A percentile compares a stretch with the other conserved stretches of the same genome.
phyloP scores from a whole-genome alignment of 306 rosid species.

The Medicago truncatula region MtrunA17r5.0-ANR NC_053049.1:43292501-43293000 shows the following conservation, averaged over 20 bases:
- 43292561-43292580: conserved; percentile 78
- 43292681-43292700: conserved; percentile 35
- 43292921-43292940: conserved; percentile 12
- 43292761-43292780: conserved; percentile 30
- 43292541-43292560: conserved; percentile 80
- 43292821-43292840: conserved; percentile 28
- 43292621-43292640: conserved; percentile 83
- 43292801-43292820: conserved; percentile 12
- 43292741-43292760: conserved; percentile 28
- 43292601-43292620: conserved; percentile 83
- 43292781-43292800: conserved; percentile 13
- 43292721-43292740: conserved; percentile 29
- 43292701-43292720: conserved; percentile 34
- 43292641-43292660: conserved; percentile 69
- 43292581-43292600: conserved; percentile 77
- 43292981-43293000: no score
- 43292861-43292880: conserved; percentile 9
- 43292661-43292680: conserved; percentile 45
- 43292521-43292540: conserved; percentile 88
- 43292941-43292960: conserved; percentile 21
- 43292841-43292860: conserved; percentile 15
- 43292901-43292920: conserved; percentile 24
- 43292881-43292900: conserved; percentile 7
- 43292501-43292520: conserved; percentile 50
- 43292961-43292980: no score